phyloP scores from a whole-genome alignment of 495 filamentous ascomycete genomes.

The Baudoinia panamericana region DNA sequence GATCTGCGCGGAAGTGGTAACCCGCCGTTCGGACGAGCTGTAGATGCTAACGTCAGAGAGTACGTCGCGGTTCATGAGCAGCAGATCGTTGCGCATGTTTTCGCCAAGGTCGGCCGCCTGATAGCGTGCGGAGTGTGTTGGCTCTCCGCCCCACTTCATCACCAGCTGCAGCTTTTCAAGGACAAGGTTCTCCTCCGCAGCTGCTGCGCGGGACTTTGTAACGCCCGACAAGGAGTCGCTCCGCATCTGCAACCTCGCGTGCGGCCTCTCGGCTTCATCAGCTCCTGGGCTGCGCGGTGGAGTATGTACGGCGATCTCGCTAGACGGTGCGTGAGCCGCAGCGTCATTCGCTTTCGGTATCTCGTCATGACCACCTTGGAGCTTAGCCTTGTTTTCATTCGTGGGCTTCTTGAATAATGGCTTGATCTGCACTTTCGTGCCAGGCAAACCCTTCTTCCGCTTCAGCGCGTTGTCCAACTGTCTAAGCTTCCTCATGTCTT shows the following conservation, averaged over 20 bases:
- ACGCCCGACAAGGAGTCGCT: conserved; percentile 75
- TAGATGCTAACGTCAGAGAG: conserved; percentile 84
- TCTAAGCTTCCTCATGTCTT: conserved; percentile 77
- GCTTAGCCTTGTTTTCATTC: conserved; percentile 12
- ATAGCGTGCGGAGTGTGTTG: conserved; percentile 92
- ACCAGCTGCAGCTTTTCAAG: conserved; percentile 94
- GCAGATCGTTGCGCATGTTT: conserved; percentile 88
- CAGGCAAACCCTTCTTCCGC: conserved; percentile 84
- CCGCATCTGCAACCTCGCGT: conserved; percentile 34
- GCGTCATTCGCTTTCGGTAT: background rate
- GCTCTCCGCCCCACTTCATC: conserved; percentile 98
- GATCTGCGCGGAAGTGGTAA: conserved; percentile 91
- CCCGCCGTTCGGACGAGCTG: conserved; percentile 85
- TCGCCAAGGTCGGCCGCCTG: conserved; percentile 87
- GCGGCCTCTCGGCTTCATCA: background rate
- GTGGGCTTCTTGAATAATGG: conserved; percentile 84
- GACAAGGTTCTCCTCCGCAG: conserved; percentile 73
- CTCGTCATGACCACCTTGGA: conserved; percentile 2
- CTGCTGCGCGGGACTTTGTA: conserved; percentile 79
- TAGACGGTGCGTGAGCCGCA: background rate
- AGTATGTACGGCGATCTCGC: too few relatives aligned
- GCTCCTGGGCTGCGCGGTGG: too few relatives aligned
- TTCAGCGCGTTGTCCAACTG: conserved; percentile 70
- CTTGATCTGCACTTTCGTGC: conserved; percentile 98
- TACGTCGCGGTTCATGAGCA: conserved; percentile 83